These are phyloP conservation scores for Ormosia emarginata DNA, from an alignment of 306 rosid species.

Conservation along the genomic window DNA sequence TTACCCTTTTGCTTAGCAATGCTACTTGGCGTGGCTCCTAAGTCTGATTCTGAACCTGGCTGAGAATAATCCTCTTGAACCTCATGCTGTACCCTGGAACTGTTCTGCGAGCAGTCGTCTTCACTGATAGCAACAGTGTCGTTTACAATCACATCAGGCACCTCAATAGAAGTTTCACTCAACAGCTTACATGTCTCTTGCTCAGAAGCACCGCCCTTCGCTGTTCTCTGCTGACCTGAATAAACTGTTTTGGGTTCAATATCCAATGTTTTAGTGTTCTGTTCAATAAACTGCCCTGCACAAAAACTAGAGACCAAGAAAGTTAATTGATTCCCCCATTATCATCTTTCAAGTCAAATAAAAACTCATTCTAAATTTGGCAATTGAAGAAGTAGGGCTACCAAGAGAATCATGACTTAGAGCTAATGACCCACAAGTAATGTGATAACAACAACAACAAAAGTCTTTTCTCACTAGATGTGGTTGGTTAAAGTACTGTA, in stretches of 20 bases:
- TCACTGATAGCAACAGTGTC: constrained; percentile 25
- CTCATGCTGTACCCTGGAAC: constrained; percentile 42
- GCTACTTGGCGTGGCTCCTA: constrained; percentile 19
- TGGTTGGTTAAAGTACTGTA: background rate
- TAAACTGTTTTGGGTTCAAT: constrained; percentile 20
- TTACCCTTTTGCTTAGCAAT: constrained; percentile 40
- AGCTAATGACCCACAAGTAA: background rate
- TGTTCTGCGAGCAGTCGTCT: constrained; percentile 48
- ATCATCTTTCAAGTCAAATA: constrained; percentile 16
- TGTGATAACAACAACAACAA: too few species aligned
- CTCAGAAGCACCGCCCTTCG: constrained; percentile 9
- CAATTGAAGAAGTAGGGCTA: background rate
- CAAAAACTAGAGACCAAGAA: constrained; percentile 39
- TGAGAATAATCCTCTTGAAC: constrained; percentile 39
- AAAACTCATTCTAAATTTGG: background rate
- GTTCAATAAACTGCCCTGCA: constrained; percentile 34
- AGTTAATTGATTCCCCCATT: background rate
- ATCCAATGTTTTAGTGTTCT: constrained; percentile 20
- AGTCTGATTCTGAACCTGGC: constrained; percentile 29
- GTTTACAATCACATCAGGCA: constrained; percentile 37
- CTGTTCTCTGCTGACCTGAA: constrained; percentile 36
- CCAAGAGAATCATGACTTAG: background rate
- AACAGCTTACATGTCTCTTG: constrained; percentile 42
- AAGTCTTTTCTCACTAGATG: too few species aligned
- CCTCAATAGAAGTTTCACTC: constrained; percentile 44